Percentiles rank a stretch among this genome's conserved stretches.
Conservation (phyloP, 257 asterid genomes). For the Petunia secreta region DNA sequence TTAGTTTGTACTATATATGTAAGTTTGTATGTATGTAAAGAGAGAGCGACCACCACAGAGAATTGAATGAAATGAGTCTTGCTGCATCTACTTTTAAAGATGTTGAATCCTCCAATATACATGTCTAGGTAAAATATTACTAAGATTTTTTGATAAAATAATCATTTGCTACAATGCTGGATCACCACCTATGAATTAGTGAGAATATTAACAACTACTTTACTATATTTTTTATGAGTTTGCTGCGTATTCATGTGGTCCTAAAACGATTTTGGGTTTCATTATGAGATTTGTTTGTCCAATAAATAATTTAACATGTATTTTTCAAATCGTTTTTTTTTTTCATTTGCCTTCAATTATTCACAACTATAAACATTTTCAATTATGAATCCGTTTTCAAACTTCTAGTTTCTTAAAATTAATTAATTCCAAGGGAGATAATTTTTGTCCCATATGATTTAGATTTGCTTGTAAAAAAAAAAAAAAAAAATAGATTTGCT, state of each 20-base stretch:
- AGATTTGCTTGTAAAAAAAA: too few relatives aligned
- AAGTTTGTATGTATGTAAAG: too few relatives aligned
- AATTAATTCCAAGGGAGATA: not conserved
- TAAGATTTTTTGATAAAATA: not conserved
- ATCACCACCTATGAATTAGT: not conserved
- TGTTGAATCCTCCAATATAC: too few relatives aligned
- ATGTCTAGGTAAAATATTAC: not conserved
- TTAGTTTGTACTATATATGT: too few relatives aligned
- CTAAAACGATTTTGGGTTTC: conserved; percentile 12
- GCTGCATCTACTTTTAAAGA: too few relatives aligned
- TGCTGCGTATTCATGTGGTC: conserved; percentile 10
- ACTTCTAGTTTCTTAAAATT: not conserved
- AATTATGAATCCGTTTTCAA: not conserved
- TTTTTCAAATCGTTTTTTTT: not conserved
- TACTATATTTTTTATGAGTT: conserved; percentile 17
- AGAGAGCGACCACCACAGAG: too few relatives aligned
- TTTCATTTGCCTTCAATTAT: not conserved
- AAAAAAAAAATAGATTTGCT: not conserved
- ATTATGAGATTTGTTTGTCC: conserved; percentile 20
- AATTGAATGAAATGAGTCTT: too few relatives aligned
- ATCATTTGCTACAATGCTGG: not conserved
- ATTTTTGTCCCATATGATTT: not conserved
- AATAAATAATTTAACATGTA: not conserved
- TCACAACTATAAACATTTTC: not conserved
- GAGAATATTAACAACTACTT: conserved; percentile 12